A percentile compares a stretch with the other conserved stretches of the same genome.
Evolutionary conservation across 106 monocot species (phyloP).

Genomic region (Dactylorhiza incarnata): DNA sequence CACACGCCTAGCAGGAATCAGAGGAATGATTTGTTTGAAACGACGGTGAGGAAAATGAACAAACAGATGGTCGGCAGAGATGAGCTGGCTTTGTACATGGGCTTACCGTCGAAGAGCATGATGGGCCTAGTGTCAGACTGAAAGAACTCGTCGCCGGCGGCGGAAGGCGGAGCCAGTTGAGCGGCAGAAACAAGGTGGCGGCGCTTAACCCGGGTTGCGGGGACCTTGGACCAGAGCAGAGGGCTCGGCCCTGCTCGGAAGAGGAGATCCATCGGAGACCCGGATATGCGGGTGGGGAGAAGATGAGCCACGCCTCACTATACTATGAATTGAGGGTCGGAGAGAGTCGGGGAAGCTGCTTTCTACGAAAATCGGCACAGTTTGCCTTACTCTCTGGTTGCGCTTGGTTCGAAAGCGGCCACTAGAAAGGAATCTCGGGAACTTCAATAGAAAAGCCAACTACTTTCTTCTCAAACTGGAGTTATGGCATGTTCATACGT

Average conservation of each 20-base stretch:
- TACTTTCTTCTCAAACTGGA: no score
- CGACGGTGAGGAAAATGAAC: not conserved
- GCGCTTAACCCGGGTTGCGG: slow-evolving; percentile 5
- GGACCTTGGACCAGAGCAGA: not conserved
- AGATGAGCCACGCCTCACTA: no score
- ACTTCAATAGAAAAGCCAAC: no score
- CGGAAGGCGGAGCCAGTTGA: not conserved
- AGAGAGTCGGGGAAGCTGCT: no score
- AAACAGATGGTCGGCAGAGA: not conserved
- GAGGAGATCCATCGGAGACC: slow-evolving; percentile 11
- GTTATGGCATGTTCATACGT: no score
- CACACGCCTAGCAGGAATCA: slow-evolving; percentile 52
- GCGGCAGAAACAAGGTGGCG: not conserved
- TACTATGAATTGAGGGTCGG: no score
- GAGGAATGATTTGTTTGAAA: not conserved
- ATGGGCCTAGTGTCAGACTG: slow-evolving; percentile 61
- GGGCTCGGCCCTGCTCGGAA: not conserved
- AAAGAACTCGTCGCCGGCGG: slow-evolving; percentile 53
- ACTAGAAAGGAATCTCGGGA: no score
- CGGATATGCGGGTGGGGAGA: not conserved
- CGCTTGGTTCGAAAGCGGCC: no score
- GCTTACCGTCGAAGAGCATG: slow-evolving; percentile 94
- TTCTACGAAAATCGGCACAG: no score
- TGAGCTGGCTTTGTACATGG: not conserved
- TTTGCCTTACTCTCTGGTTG: no score